Base-by-base conservation (phyloP, 257 asterid species). In the Primulina eburnea region DNA sequence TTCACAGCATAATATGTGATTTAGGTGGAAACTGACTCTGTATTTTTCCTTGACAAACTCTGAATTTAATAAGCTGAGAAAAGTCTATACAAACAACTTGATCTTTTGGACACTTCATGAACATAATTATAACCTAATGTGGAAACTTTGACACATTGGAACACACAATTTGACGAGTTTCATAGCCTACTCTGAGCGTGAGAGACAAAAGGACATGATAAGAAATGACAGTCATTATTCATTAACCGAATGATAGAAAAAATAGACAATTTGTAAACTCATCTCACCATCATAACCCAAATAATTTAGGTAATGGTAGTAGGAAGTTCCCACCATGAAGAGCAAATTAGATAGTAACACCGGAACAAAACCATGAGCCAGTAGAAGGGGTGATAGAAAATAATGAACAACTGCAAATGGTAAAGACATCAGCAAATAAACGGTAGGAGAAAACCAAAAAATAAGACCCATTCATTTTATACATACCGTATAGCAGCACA, bases 361-460 rank as follows among this genome's bases (percentile, higher is more conserved):
- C 6, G 99, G 96, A 73, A 94, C 76, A 71, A 94, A 94, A 72
- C 99, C 99, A 80, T 94, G 97, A 67, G 97, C 96, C 61, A 94
- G 82, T 83, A 94, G 82, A 77, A 94, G 81, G 62, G 99, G 99
- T 69, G 97, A 91, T 71, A 94, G 69, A 75, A 94, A 91, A 83
- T 82, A 94, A 76, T 94, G 99, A 72, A 86, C 26, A 35, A 94
- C 99, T 94, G 97, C 86, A 53, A 75, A 65, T 57, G 69, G 10
- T 26, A 5, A 62, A 62, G 53, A n/a, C 30, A 58, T 79, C 56
- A 82, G 69, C 34, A 78, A 28, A 50, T 35, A 53, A 67, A 64
- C 62, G 59, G 34, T 70, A 69, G 40, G 71, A 56, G 29, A 67
- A 68, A 64, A 66, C 64, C 75, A 18, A 20, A 33, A 29, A 66